phyloP scores from a whole-genome alignment of 768 basidiomycete genomes.

The Termitomyces sp. region DNA sequence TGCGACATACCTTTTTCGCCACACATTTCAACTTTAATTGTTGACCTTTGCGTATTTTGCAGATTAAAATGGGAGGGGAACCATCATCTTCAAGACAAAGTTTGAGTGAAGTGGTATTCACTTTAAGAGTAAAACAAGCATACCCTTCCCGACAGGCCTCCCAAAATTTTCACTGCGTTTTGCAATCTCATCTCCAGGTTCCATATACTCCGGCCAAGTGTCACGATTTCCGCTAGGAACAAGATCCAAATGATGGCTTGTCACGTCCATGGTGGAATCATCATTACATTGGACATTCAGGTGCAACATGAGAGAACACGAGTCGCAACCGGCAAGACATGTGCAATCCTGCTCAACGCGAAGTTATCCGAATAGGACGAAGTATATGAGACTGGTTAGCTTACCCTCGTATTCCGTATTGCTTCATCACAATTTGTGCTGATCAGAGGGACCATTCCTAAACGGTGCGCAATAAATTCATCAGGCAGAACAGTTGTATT shows the following conservation, averaged over 20 bases:
- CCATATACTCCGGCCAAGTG: slow-evolving; percentile 18
- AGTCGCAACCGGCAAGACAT: slow-evolving; percentile 77
- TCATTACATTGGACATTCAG: slow-evolving; percentile 76
- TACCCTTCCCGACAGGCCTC: slow-evolving; percentile 79
- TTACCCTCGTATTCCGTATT: slow-evolving; percentile 71
- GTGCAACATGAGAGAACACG: slow-evolving; percentile 78
- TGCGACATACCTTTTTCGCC: slow-evolving; percentile 78
- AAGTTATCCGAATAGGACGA: neutral
- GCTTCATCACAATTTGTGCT: slow-evolving; percentile 87
- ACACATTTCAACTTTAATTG: slow-evolving; percentile 80
- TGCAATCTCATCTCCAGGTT: slow-evolving; percentile 63
- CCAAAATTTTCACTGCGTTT: slow-evolving; percentile 77
- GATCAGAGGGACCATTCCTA: slow-evolving; percentile 89
- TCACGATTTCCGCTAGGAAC: slow-evolving; percentile 28
- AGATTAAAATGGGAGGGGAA: slow-evolving; percentile 70
- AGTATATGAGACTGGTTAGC: slow-evolving; percentile 16
- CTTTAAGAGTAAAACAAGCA: neutral
- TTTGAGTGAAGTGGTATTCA: neutral
- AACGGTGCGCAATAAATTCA: slow-evolving; percentile 94
- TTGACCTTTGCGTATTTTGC: slow-evolving; percentile 92
- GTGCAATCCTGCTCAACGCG: slow-evolving; percentile 70
- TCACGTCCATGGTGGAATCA: slow-evolving; percentile 74
- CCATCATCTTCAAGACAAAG: slow-evolving; percentile 43
- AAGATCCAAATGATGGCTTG: slow-evolving; percentile 78
- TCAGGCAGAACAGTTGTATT: slow-evolving; percentile 95